phyloP scores from a whole-genome alignment of 1,284 basidiomycete genomes.

The Dichomitus squalens region DNA sequence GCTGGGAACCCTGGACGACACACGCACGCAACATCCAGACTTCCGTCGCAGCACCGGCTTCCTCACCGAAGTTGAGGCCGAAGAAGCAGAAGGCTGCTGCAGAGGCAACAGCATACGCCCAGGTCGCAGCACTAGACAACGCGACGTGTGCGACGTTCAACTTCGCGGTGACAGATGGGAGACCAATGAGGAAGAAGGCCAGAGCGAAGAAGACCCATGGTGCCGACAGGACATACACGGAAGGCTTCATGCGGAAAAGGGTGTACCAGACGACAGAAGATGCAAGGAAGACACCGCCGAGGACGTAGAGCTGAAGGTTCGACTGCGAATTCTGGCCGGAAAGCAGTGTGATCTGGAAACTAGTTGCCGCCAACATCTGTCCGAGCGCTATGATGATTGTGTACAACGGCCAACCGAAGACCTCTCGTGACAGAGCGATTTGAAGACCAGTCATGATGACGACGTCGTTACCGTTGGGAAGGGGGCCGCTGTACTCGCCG shows the following conservation, averaged over 20 bases:
- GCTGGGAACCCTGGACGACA: conserved; percentile 90
- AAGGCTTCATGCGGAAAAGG: conserved; percentile 88
- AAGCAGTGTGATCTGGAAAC: conserved; percentile 90
- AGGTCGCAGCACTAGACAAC: conserved; percentile 80
- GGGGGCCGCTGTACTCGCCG: conserved; percentile 56
- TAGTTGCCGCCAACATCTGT: conserved; percentile 87
- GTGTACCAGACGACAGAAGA: conserved; percentile 88
- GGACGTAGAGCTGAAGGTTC: conserved; percentile 84
- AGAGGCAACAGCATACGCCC: conserved; percentile 88
- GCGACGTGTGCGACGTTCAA: conserved; percentile 64
- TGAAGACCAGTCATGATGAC: conserved; percentile 81
- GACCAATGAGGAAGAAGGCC: conserved; percentile 87
- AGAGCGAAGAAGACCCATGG: conserved; percentile 90
- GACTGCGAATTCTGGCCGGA: conserved; percentile 85
- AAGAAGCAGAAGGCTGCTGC: conserved; percentile 91
- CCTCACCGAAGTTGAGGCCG: conserved; percentile 94
- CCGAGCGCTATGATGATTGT: conserved; percentile 86
- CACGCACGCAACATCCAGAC: conserved; percentile 90
- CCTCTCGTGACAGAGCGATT: conserved; percentile 75
- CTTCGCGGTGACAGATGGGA: conserved; percentile 75
- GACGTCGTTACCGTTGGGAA: conserved; percentile 55
- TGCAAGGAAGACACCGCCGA: conserved; percentile 84
- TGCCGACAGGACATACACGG: conserved; percentile 80
- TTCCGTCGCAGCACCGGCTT: conserved; percentile 91
- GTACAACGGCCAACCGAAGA: conserved; percentile 88